A percentile compares a stretch with the other conserved stretches of the same genome.
These are phyloP conservation scores for Phaffia rhodozyma DNA, from an alignment of 1,284 basidiomycete genomes.

Conservation along the genomic window DNA sequence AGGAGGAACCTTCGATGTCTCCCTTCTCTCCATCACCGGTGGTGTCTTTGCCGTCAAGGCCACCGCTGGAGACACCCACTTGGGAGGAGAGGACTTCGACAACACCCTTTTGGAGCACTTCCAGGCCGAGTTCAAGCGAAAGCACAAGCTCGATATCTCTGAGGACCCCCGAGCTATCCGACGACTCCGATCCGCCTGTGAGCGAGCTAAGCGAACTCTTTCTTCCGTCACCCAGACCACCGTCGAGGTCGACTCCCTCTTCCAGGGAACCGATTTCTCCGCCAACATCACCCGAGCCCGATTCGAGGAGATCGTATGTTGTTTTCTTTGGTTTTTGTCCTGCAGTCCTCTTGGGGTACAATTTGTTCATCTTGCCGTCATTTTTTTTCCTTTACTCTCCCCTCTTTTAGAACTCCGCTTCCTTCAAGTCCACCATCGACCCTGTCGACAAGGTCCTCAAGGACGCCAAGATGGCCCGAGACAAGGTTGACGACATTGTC, in stretches of 20 bases:
- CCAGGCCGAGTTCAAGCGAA: constrained; percentile 56
- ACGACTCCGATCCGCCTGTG: constrained; percentile 90
- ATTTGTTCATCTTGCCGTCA: too few species aligned
- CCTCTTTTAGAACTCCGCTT: constrained; percentile 48
- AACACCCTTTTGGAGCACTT: constrained; percentile 87
- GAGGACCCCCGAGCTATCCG: constrained; percentile 90
- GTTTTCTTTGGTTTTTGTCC: background rate
- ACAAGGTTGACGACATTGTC: constrained; percentile 98
- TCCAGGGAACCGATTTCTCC: constrained; percentile 61
- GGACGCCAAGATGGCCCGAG: constrained; percentile 93
- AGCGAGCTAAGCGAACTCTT: constrained; percentile 97
- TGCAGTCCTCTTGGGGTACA: too few species aligned
- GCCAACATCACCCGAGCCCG: constrained; percentile 95
- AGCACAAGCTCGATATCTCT: constrained; percentile 76
- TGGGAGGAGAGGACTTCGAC: too few species aligned
- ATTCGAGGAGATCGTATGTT: constrained; percentile 80
- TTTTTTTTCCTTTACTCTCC: too few species aligned
- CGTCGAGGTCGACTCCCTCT: constrained; percentile 97
- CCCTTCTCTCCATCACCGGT: constrained; percentile 49
- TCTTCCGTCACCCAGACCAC: constrained; percentile 97
- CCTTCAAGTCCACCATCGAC: constrained; percentile 95
- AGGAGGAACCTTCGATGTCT: constrained; percentile 69
- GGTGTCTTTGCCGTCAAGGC: constrained; percentile 56
- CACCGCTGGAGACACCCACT: too few species aligned
- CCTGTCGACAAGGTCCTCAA: constrained; percentile 98